Evolutionary conservation across 2,329 filamentous ascomycete genomes (phyloP).

Genomic region (Plenodomus biglobosus): DNA sequence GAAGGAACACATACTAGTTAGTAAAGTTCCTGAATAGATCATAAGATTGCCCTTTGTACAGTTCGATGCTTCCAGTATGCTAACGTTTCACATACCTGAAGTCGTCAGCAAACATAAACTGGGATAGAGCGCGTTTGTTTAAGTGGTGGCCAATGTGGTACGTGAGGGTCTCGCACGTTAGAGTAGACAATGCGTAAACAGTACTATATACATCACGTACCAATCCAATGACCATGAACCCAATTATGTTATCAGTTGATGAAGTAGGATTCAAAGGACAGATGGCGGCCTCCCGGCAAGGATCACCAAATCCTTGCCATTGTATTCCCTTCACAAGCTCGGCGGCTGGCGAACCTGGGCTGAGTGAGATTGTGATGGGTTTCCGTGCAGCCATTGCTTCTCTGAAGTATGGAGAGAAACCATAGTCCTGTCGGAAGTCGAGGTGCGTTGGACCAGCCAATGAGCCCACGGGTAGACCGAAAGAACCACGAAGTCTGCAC

Average conservation of each 20-base stretch:
- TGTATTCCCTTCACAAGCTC: constrained; percentile 32
- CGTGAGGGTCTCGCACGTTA: background rate
- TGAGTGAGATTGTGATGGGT: constrained; percentile 30
- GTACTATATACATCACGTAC: background rate
- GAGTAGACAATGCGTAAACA: background rate
- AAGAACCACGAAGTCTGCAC: constrained; percentile 27
- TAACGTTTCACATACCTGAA: background rate
- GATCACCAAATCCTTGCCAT: constrained; percentile 40
- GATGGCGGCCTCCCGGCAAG: constrained; percentile 37
- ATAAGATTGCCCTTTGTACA: no score
- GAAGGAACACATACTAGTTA: background rate
- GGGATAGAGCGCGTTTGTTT: background rate
- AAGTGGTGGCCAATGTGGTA: no score
- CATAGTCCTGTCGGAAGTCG: constrained; percentile 20
- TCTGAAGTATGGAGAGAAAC: constrained; percentile 30
- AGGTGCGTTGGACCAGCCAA: constrained; percentile 24
- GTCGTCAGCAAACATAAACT: background rate
- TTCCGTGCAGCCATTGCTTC: constrained; percentile 31
- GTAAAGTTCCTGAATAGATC: background rate
- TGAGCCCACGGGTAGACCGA: constrained; percentile 21
- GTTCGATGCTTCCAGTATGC: no score
- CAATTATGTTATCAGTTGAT: constrained; percentile 38
- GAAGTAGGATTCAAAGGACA: constrained; percentile 42
- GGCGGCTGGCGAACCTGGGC: constrained; percentile 30
- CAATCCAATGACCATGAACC: constrained; percentile 45